phyloP scores from a whole-genome alignment of 371 early-diverging fungal species.

The Neoconidiobolus thromboides region DNA sequence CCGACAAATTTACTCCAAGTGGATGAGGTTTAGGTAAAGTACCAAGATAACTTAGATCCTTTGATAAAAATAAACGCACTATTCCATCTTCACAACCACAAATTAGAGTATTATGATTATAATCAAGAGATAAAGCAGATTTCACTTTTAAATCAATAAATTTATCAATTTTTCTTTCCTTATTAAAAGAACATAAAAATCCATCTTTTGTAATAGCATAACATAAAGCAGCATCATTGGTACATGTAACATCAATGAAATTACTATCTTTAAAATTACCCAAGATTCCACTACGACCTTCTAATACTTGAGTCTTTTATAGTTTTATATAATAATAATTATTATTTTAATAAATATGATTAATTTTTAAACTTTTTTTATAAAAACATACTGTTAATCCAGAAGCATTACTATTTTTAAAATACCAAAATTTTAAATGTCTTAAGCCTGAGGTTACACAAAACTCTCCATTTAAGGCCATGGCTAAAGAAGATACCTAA shows the following conservation, averaged over 20 bases:
- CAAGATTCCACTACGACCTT: slow-evolving; percentile 50
- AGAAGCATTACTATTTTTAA: slow-evolving; percentile 19
- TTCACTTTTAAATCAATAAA: slow-evolving; percentile 62
- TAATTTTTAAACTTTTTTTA: no score
- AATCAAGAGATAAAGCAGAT: slow-evolving; percentile 38
- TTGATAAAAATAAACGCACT: slow-evolving; percentile 48
- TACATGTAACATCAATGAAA: slow-evolving; percentile 46
- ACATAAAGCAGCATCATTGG: slow-evolving; percentile 12
- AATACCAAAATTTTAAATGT: slow-evolving; percentile 68
- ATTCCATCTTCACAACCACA: slow-evolving; percentile 58
- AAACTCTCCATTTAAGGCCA: slow-evolving; percentile 39
- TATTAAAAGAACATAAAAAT: slow-evolving; percentile 42
- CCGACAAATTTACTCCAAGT: slow-evolving; percentile 35
- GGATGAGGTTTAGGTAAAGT: slow-evolving; percentile 57
- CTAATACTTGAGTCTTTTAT: slow-evolving; percentile 26
- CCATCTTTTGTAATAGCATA: slow-evolving; percentile 45
- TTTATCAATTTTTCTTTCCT: slow-evolving; percentile 42
- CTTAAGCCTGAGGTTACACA: slow-evolving; percentile 64
- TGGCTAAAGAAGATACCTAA: slow-evolving; percentile 28
- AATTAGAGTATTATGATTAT: slow-evolving; percentile 34
- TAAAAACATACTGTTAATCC: not conserved
- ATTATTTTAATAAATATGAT: not conserved
- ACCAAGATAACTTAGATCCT: slow-evolving; percentile 37
- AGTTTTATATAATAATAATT: not conserved
- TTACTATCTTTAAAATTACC: slow-evolving; percentile 45